A percentile compares a stretch with the other conserved stretches of the same genome.
Conservation (phyloP, 768 basidiomycete genomes). For the Tulasnella sp. region DNA sequence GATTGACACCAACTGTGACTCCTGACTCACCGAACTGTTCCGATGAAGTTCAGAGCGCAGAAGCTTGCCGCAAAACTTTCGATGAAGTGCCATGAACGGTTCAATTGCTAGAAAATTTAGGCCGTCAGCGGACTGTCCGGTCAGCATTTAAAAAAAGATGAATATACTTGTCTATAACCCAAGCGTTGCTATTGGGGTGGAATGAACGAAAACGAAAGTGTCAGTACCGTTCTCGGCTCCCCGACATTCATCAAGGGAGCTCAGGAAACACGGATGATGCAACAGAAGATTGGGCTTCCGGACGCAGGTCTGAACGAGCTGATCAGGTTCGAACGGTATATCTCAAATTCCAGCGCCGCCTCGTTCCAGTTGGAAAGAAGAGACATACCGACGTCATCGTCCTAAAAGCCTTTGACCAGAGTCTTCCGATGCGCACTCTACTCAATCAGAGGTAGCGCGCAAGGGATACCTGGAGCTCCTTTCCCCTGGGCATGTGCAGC, state of each 20-base stretch:
- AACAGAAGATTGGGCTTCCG: constrained; percentile 78
- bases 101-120: constrained; percentile 63
- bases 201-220: constrained; percentile 39
- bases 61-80: constrained; percentile 92
- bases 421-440: constrained; percentile 37
- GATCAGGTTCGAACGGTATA: constrained; percentile 98
- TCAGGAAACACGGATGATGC: constrained; percentile 46
- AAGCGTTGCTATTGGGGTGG: constrained; percentile 58
- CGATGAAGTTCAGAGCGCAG: constrained; percentile 88
- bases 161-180: constrained; percentile 74
- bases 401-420: too few species aligned
- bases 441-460: constrained; percentile 13
- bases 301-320: constrained; percentile 95
- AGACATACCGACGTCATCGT: constrained; percentile 35
- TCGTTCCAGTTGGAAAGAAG: constrained; percentile 35
- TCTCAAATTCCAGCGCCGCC: constrained; percentile 74
- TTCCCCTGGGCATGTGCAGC: constrained; percentile 51
- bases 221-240: constrained; percentile 51
- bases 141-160: not conserved
- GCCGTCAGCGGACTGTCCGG: constrained; percentile 35
- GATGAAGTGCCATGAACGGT: constrained; percentile 79
- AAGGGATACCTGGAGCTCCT: constrained; percentile 90
- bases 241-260: constrained; percentile 44
- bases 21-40: constrained; percentile 67
- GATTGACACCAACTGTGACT: not conserved